phyloP scores from a whole-genome alignment of 2,329 filamentous ascomycete species.

The Sarocladium kiliense region DNA sequence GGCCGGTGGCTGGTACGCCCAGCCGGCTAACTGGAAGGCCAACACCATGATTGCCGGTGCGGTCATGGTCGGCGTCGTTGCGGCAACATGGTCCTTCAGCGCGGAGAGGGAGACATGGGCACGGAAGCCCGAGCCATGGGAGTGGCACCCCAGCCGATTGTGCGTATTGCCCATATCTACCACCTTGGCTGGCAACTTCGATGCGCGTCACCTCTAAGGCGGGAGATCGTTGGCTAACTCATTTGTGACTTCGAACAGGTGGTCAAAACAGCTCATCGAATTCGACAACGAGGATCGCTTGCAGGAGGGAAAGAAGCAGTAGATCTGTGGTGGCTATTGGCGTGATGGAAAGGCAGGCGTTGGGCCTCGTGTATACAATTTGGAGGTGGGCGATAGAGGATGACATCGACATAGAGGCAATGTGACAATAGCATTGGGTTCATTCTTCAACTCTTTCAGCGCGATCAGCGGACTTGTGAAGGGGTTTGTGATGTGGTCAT shows the following conservation, averaged over 20 bases:
- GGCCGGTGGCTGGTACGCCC: slow-evolving; percentile 93
- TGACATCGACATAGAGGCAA: slow-evolving; percentile 2
- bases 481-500: too few relatives aligned
- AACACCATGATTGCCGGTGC: slow-evolving; percentile 78
- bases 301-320: slow-evolving; percentile 32
- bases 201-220: neutral
- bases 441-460: too few relatives aligned
- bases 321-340: slow-evolving; percentile 21
- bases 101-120: slow-evolving; percentile 68
- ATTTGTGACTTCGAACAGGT: slow-evolving; percentile 22
- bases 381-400: neutral
- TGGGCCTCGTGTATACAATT: slow-evolving; percentile 6
- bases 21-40: slow-evolving; percentile 88
- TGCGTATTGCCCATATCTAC: slow-evolving; percentile 39
- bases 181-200: neutral
- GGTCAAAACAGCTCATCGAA: slow-evolving; percentile 40
- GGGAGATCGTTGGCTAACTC: neutral
- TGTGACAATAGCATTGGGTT: slow-evolving; percentile 5
- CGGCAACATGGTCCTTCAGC: slow-evolving; percentile 65
- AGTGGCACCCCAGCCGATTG: slow-evolving; percentile 83
- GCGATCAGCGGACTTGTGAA: too few relatives aligned
- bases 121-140: slow-evolving; percentile 68
- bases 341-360: neutral
- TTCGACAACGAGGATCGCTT: slow-evolving; percentile 41
- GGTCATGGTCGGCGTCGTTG: slow-evolving; percentile 63